These are phyloP conservation scores for Sclerotinia borealis DNA, from an alignment of 2,329 filamentous ascomycete genomes.

Conservation along the genomic window DNA sequence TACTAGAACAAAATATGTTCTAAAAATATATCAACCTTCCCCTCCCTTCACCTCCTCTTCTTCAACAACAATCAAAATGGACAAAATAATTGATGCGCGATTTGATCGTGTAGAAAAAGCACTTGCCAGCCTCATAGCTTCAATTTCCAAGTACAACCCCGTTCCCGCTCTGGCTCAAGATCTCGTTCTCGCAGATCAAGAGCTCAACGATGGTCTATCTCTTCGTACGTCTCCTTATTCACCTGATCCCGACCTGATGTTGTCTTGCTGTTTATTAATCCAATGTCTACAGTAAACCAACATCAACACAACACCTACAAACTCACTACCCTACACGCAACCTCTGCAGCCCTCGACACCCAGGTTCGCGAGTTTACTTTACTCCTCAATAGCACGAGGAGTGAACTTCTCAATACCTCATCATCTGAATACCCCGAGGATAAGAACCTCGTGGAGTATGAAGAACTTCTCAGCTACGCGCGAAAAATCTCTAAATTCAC, in stretches of 20 bases:
- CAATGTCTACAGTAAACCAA: conserved; percentile 48
- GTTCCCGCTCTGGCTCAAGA: conserved; percentile 61
- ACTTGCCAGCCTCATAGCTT: conserved; percentile 66
- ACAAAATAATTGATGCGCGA: conserved; percentile 53
- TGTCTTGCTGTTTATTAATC: neutral
- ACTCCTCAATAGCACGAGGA: conserved; percentile 65
- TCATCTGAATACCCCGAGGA: conserved; percentile 49
- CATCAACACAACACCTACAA: conserved; percentile 71
- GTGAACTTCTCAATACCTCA: conserved; percentile 61
- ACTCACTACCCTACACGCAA: conserved; percentile 61
- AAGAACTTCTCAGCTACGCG: conserved; percentile 70
- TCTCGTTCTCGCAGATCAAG: conserved; percentile 63
- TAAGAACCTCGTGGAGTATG: conserved; percentile 55
- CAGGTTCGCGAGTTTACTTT: conserved; percentile 67
- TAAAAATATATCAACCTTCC: neutral
- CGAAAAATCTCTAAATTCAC: conserved; percentile 76
- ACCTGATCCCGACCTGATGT: neutral
- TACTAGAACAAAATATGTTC: neutral
- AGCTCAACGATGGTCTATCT: conserved; percentile 59
- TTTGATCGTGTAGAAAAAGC: conserved; percentile 63
- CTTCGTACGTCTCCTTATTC: conserved; percentile 44
- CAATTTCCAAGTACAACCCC: conserved; percentile 76
- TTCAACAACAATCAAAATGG: conserved; percentile 42
- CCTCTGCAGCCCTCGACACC: conserved; percentile 58
- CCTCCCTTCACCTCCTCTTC: neutral